phyloP scores from a whole-genome alignment of 305 asterid species.

The Fraxinus xanthoxyloides region DNA sequence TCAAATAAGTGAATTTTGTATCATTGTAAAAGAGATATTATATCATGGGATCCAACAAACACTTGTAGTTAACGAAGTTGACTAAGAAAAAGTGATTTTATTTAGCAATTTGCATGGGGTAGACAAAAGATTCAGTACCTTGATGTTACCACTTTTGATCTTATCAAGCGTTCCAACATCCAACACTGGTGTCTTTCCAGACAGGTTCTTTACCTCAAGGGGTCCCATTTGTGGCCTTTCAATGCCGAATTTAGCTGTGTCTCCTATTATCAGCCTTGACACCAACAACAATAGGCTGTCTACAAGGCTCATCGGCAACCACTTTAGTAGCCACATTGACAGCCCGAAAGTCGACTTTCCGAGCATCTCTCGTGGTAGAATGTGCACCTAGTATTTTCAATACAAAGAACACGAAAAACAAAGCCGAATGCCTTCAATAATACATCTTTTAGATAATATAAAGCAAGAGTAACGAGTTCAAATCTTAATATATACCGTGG shows the following conservation, averaged over 20 bases:
- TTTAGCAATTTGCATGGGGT: background rate
- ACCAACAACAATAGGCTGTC: constrained; percentile 56
- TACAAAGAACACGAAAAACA: background rate
- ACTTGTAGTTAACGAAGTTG: background rate
- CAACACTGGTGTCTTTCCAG: constrained; percentile 84
- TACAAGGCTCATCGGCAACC: constrained; percentile 79
- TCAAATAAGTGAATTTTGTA: background rate
- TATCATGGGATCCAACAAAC: constrained; percentile 38
- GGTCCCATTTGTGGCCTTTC: constrained; percentile 71
- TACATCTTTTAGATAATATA: background rate
- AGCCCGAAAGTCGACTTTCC: constrained; percentile 91
- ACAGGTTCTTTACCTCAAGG: constrained; percentile 61
- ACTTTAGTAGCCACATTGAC: constrained; percentile 90
- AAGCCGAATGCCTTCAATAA: background rate
- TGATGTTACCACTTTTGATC: constrained; percentile 82
- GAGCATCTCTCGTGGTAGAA: constrained; percentile 83
- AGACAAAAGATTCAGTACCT: constrained; percentile 39
- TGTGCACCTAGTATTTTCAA: constrained; percentile 59
- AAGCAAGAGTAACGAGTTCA: background rate
- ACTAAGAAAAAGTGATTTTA: constrained; percentile 1
- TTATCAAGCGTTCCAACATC: constrained; percentile 91
- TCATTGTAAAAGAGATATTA: background rate
- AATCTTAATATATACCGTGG: background rate
- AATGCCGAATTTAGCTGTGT: constrained; percentile 66
- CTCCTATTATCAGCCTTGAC: constrained; percentile 63